Evolutionary conservation across 805 yeast species (phyloP).

Genomic region (Komagataella ulmi): DNA sequence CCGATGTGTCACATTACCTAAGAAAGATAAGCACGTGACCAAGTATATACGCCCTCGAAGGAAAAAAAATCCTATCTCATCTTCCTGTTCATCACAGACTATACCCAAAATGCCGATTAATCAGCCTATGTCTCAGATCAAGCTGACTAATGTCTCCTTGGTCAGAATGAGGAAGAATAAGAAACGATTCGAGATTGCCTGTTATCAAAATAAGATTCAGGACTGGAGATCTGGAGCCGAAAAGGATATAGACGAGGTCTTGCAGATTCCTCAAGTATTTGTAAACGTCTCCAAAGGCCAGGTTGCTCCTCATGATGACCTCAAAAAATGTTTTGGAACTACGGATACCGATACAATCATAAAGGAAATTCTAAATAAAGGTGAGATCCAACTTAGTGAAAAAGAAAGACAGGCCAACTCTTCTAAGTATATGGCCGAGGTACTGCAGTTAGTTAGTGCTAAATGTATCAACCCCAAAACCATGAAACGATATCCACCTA

Average conservation of each 20-base stretch:
- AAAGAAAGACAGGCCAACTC: conserved; percentile 76
- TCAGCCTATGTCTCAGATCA: conserved; percentile 84
- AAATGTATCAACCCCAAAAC: conserved; percentile 87
- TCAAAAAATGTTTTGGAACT: conserved; percentile 59
- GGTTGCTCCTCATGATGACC: conserved; percentile 80
- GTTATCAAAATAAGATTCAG: conserved; percentile 94
- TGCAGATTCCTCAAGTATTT: conserved; percentile 93
- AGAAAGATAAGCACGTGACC: too few relatives aligned
- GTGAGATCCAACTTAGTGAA: conserved; percentile 90
- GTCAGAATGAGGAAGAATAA: conserved; percentile 87
- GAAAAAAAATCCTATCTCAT: background rate
- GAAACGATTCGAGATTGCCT: conserved; percentile 87
- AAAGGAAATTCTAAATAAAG: conserved; percentile 72
- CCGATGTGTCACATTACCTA: too few relatives aligned
- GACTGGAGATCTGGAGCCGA: conserved; percentile 80
- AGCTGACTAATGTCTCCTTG: conserved; percentile 85
- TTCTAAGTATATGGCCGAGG: conserved; percentile 67
- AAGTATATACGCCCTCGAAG: background rate
- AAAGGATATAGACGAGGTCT: conserved; percentile 88
- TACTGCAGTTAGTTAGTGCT: conserved; percentile 70
- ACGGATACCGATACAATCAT: conserved; percentile 66
- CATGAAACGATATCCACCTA: conserved; percentile 85
- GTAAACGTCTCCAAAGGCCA: conserved; percentile 88
- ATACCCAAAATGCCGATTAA: conserved; percentile 27
- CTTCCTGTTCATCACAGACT: background rate